These are phyloP conservation scores for Blumeria graminis DNA, from an alignment of 2,329 filamentous ascomycete genomes.

Conservation along the genomic window DNA sequence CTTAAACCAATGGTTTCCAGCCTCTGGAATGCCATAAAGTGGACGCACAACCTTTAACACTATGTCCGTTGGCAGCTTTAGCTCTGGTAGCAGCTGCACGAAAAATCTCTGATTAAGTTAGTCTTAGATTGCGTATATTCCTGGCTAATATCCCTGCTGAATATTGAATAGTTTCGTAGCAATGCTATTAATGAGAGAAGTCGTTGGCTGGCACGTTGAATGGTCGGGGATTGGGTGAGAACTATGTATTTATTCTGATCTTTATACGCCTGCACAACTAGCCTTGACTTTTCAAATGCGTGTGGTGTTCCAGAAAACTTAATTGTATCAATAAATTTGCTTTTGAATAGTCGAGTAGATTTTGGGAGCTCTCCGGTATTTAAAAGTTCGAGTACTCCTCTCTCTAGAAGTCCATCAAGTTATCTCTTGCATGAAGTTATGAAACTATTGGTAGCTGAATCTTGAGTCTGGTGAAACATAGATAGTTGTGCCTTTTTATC, in stretches of 20 bases:
- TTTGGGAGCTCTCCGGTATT: neutral
- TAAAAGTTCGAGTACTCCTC: neutral
- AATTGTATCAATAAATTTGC: slow-evolving; percentile 4
- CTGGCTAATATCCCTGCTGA: slow-evolving; percentile 1
- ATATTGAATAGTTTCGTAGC: neutral
- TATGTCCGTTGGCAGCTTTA: neutral
- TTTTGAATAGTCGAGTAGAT: neutral
- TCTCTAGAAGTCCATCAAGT: neutral
- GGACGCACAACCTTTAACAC: neutral
- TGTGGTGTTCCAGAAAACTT: slow-evolving; percentile 2
- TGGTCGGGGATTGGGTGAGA: slow-evolving; percentile 3
- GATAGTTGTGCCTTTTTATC: neutral
- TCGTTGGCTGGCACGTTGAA: slow-evolving; percentile 2
- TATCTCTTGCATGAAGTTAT: neutral
- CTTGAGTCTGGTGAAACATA: neutral
- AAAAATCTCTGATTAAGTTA: neutral
- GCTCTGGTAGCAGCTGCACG: neutral
- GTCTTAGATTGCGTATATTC: neutral
- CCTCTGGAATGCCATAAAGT: no score
- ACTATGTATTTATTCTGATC: slow-evolving; percentile 2
- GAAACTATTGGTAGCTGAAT: neutral
- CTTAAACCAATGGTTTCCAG: neutral
- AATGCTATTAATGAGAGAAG: neutral
- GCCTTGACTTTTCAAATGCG: neutral
- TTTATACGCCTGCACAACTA: slow-evolving; percentile 3